Base-by-base conservation (phyloP, 306 rosid species). In the Quercus rubra region DNA sequence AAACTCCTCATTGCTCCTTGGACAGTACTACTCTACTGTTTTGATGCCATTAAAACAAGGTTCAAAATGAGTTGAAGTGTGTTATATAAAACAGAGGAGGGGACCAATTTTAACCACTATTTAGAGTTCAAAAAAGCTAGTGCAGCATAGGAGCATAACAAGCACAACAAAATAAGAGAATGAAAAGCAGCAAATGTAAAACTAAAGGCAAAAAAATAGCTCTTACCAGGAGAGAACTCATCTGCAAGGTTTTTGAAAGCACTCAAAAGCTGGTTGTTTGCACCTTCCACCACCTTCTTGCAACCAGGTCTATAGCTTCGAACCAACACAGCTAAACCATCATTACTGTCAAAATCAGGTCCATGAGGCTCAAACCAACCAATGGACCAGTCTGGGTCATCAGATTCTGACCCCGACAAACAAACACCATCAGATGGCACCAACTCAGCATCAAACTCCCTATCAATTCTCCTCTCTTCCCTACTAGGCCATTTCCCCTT, bases 331-430 rank as follows among this genome's bases (percentile, higher is more conserved):
- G 97, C 95, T 78, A 92, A 90, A 82, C 93, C 90, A 75, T 86
- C 91, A 33, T 86, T 94, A 72, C 86, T 91, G 80, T 76, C 88
- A 80, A 94, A 94, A 75, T 83, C 92, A 73, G 91, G 83, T 46
- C 94, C 97, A 59, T 91, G 97, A 81, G 98, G 95, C 75, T 94
- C 98, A 74, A 90, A 78, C 98, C 98, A 94, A 18, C 98, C 98
- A 70, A 94, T 90, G 51, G 97, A 90, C 91, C 91, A 90, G 61
- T 94, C 98, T 1, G 97, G 88, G 77, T 80, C 97, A 68, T 92
- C 98, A 71, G 97, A 89, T 71, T 94, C 98, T 17, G 94, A 78
- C 41, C 87, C 91, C 1, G 97, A 92, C 62, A 90, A 73, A 74
- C 88, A 86, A 51, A 80, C 96, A 76, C 90, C 97, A 78, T 89